These are phyloP conservation scores for Acacia crassicarpa DNA, from an alignment of 306 rosid genomes.

Conservation along the genomic window DNA sequence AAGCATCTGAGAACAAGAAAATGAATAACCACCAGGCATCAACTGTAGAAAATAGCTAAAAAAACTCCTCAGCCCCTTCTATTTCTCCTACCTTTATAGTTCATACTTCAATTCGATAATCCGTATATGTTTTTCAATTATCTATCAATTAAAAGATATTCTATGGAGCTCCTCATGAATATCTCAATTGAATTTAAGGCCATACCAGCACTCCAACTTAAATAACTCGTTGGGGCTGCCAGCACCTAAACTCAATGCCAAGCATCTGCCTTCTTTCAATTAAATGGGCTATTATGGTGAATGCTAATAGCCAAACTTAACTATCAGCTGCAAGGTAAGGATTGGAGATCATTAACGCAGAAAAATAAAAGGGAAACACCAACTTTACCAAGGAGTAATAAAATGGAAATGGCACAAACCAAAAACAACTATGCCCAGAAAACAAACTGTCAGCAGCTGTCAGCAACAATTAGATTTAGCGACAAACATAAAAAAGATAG, in stretches of 20 bases:
- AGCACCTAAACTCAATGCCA: background rate
- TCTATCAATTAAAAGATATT: background rate
- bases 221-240: background rate
- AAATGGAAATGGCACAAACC: background rate
- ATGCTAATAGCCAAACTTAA: conserved; percentile 15
- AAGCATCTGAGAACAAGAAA: background rate
- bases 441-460: background rate
- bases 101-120: background rate
- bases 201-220: conserved; percentile 9
- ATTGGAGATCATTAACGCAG: conserved; percentile 2
- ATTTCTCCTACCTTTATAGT: background rate
- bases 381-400: conserved; percentile 12
- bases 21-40: background rate
- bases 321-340: conserved; percentile 18
- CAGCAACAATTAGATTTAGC: background rate
- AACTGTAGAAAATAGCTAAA: background rate
- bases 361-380: background rate
- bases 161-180: background rate
- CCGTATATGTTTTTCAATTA: background rate
- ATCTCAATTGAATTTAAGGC: background rate
- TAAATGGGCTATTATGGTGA: background rate
- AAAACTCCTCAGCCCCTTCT: background rate
- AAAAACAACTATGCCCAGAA: background rate
- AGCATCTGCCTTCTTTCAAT: conserved; percentile 12
- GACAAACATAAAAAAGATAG: background rate